A percentile compares a stretch with the other conserved stretches of the same genome.
These are phyloP conservation scores for Saccharomyces hybrid DNA, from an alignment of 1,139 yeast genomes.

Conservation along the genomic window DNA sequence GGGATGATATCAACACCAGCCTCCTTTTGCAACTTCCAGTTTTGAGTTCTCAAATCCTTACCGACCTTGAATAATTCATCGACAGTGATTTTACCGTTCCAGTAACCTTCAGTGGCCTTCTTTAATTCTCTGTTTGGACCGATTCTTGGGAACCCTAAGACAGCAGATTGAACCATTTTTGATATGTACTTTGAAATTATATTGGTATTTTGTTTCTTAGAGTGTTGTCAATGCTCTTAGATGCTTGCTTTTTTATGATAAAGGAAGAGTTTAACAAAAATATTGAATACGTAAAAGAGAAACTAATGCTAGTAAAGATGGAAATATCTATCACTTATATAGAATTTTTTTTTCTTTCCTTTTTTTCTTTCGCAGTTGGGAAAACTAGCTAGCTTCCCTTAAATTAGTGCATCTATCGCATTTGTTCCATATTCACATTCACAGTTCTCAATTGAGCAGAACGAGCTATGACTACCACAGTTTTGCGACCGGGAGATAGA, in stretches of 20 bases:
- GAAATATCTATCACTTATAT: not conserved
- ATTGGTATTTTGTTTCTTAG: not conserved
- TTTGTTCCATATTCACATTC: not conserved
- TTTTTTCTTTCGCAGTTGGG: not conserved
- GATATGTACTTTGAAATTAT: conserved; percentile 1
- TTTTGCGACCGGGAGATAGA: not conserved
- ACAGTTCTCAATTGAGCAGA: not conserved
- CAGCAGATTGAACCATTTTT: conserved; percentile 88
- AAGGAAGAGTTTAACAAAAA: not conserved
- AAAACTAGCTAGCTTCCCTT: not conserved
- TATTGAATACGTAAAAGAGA: not conserved
- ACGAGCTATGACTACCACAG: conserved; percentile 1
- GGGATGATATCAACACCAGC: conserved; percentile 98
- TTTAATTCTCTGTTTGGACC: conserved; percentile 99
- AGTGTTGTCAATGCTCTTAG: not conserved
- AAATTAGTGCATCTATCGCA: not conserved
- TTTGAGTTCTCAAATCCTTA: conserved; percentile 87
- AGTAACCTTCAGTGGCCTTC: conserved; percentile 97
- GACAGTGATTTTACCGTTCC: conserved; percentile 86
- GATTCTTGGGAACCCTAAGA: conserved; percentile 98
- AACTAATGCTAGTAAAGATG: not conserved
- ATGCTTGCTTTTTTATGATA: not conserved
- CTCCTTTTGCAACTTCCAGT: conserved; percentile 96
- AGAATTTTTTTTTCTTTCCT: not conserved
- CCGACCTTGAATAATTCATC: conserved; percentile 89